A percentile compares a stretch with the other conserved stretches of the same genome.
Evolutionary conservation across 805 yeast species (phyloP).

Genomic region (Teunomyces tritomae): DNA sequence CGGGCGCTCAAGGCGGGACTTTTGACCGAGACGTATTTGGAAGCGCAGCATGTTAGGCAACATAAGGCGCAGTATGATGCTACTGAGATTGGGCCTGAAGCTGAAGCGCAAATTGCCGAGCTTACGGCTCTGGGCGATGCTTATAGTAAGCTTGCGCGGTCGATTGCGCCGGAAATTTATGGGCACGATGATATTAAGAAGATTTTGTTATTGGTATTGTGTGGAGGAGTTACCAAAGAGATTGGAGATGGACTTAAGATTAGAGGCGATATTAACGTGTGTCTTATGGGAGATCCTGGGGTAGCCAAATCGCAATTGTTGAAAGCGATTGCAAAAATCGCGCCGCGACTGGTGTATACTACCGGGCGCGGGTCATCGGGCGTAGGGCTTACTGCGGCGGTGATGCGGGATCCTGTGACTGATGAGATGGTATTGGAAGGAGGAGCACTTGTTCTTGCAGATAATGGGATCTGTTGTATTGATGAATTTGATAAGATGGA

Average conservation of each 20-base stretch:
- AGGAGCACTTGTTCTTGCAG: conserved; percentile 95
- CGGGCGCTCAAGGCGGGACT: conserved; percentile 90
- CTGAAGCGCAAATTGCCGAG: conserved; percentile 52
- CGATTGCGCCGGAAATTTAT: conserved; percentile 96
- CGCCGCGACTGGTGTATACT: conserved; percentile 95
- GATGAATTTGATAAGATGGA: conserved; percentile 99
- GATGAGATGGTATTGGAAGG: conserved; percentile 98
- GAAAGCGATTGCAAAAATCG: conserved; percentile 85
- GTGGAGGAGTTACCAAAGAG: conserved; percentile 94
- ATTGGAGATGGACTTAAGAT: conserved; percentile 96
- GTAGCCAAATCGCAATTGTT: conserved; percentile 96
- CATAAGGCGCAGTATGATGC: conserved; percentile 85
- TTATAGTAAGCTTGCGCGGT: conserved; percentile 75
- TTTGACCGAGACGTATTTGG: conserved; percentile 88
- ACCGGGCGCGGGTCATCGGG: conserved; percentile 99
- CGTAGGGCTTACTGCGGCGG: conserved; percentile 98
- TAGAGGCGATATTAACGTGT: conserved; percentile 93
- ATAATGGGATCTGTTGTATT: conserved; percentile 96
- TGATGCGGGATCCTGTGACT: conserved; percentile 97
- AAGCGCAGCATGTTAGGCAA: conserved; percentile 80
- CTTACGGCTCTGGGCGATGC: conserved; percentile 64
- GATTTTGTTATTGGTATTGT: conserved; percentile 75
- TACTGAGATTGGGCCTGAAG: conserved; percentile 54
- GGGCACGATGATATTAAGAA: conserved; percentile 95
- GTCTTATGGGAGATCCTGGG: conserved; percentile 99